These are phyloP conservation scores for Stemphylium lycopersici DNA, from an alignment of 2,329 filamentous ascomycete species.

Conservation along the genomic window DNA sequence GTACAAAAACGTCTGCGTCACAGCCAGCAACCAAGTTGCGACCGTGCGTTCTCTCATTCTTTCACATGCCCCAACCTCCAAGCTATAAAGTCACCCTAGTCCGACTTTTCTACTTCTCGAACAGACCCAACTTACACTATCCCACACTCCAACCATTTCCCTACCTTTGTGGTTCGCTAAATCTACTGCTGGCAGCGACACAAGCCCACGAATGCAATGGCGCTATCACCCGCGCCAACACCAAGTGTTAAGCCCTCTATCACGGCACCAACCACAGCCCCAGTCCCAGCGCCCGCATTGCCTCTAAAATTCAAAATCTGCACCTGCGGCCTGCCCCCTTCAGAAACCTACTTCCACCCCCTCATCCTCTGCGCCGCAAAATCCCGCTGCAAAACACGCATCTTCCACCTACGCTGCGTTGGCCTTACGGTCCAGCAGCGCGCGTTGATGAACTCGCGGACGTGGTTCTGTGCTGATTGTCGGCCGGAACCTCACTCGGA, in stretches of 20 bases:
- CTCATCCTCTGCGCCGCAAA: constrained; percentile 1
- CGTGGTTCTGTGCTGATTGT: constrained; percentile 4
- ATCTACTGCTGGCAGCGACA: neutral
- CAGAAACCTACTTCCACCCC: neutral
- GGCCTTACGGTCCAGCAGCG: neutral
- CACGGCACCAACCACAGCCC: no score
- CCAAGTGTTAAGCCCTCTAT: no score
- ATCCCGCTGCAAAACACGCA: neutral
- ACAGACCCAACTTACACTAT: neutral
- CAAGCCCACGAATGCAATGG: neutral
- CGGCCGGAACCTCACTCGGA: no score
- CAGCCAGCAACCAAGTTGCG: neutral
- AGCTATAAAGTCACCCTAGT: no score
- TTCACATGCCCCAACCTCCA: neutral
- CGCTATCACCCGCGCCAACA: no score
- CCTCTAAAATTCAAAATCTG: neutral
- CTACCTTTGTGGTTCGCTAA: neutral
- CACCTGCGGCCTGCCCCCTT: neutral
- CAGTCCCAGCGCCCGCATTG: neutral
- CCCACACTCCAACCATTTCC: neutral
- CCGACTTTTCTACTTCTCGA: neutral
- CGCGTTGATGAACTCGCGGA: neutral
- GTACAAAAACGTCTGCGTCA: constrained; percentile 3
- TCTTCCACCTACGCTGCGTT: constrained; percentile 5
- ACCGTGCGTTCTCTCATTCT: neutral